phyloP scores from a whole-genome alignment of 495 filamentous ascomycete genomes.

The Beverwykella pulmonaria region DNA sequence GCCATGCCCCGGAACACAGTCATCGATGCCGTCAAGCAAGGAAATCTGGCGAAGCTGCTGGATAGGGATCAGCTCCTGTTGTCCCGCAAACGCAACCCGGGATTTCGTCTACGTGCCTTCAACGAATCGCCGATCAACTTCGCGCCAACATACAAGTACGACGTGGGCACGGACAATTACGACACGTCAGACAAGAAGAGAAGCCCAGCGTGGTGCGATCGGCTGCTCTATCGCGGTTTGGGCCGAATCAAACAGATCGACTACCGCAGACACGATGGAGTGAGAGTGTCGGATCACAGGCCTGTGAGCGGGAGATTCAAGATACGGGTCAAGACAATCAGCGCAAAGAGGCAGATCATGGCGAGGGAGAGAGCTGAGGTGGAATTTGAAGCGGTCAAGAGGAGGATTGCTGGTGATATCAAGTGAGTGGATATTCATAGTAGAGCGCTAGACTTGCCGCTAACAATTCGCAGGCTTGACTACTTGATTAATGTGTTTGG shows the following conservation, averaged over 20 bases:
- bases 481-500: constrained; percentile 46
- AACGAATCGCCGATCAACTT: constrained; percentile 85
- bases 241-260: constrained; percentile 84
- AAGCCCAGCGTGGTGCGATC: constrained; percentile 96
- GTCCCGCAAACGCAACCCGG: constrained; percentile 81
- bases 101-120: constrained; percentile 83
- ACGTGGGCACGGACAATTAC: constrained; percentile 91
- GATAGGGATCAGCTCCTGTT: constrained; percentile 93
- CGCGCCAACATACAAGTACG: constrained; percentile 86
- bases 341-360: constrained; percentile 61
- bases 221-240: constrained; percentile 80
- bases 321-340: constrained; percentile 78
- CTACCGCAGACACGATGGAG: constrained; percentile 79
- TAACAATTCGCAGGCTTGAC: constrained; percentile 38
- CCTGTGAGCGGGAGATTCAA: constrained; percentile 85
- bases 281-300: constrained; percentile 86
- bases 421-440: constrained; percentile 49
- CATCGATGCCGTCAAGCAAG: constrained; percentile 74
- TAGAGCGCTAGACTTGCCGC: not conserved
- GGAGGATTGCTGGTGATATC: constrained; percentile 63
- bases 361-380: constrained; percentile 72
- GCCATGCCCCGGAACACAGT: constrained; percentile 92
- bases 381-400: constrained; percentile 70
- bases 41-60: constrained; percentile 85
- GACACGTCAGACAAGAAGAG: constrained; percentile 93